Base-by-base conservation (phyloP, 352 stramenopile genomes). In the Phytopythium kandeliae region DNA sequence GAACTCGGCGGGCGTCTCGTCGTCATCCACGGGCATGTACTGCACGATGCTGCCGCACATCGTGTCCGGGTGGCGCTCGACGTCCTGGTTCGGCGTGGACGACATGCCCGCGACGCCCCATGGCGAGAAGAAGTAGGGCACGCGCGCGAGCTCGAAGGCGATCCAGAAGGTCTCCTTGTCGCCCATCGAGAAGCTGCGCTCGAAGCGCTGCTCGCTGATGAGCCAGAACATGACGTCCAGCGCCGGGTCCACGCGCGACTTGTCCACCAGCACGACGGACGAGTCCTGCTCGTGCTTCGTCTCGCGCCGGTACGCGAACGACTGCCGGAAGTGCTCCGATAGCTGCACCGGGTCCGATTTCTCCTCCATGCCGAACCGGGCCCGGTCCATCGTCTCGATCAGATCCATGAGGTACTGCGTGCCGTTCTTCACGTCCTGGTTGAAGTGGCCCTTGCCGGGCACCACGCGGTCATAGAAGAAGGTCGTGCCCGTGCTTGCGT, bases 391-490 rank as follows among this genome's bases (percentile, higher is more conserved):
- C 3, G 46, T 60, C 24, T 63, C 36, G 52, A 81, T 37, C 46
- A 58, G 63, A 28, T 60, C 17, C 13, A 48, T 44, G 24, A 80
- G 36, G 44, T 77, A 74, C 13, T 55, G 47, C 25, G 51, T 56
- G 30, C 25, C 40, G 24, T 51, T 45, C 17, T 51, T 45, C 17
- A 52, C 51, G n/a, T 54, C 47, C 34, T 70, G 59, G 43, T 71
- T 59, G 42, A 64, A 78, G 19, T 67, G 55, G 7, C 54, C 28
- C 22, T 58, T 51, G 41, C 33, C 26, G 16, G 37, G 53, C 40
- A 69, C 60, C 13, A 78, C 67, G 19, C 63, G 71, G 50, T 84
- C 67, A 54, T 69, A 84, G 60, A 67, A 78, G 48, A 78, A 78
- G 15, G 68, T 58, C 5, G 65, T 73, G 21, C 65, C 69, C 2